Conservation (phyloP, 495 filamentous ascomycete genomes). For the Physcia stellaris region DNA sequence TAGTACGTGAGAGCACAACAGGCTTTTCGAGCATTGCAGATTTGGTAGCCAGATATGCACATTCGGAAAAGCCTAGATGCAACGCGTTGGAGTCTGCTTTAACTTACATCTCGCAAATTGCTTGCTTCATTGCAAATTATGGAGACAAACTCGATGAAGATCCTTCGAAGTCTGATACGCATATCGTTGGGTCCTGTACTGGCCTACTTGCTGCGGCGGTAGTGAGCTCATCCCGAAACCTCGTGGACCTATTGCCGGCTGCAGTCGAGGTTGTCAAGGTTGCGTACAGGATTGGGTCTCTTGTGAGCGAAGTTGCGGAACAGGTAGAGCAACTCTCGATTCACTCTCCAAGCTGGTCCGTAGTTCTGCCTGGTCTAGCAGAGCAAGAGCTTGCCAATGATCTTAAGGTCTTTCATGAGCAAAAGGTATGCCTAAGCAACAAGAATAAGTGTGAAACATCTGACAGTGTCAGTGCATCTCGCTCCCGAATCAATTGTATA, state of each 20-base stretch:
- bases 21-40: slow-evolving; percentile 56
- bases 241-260: slow-evolving; percentile 39
- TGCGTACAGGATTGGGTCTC: slow-evolving; percentile 33
- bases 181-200: slow-evolving; percentile 36
- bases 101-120: slow-evolving; percentile 55
- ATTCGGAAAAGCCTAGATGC: slow-evolving; percentile 39
- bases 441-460: background rate
- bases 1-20: slow-evolving; percentile 32
- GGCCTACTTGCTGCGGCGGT: slow-evolving; percentile 50
- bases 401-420: slow-evolving; percentile 1
- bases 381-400: background rate
- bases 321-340: slow-evolving; percentile 1
- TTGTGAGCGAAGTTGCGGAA: background rate
- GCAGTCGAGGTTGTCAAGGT: slow-evolving; percentile 44
- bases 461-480: slow-evolving; percentile 1
- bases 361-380: background rate
- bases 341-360: slow-evolving; percentile 1
- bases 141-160: slow-evolving; percentile 1
- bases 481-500: slow-evolving; percentile 22
- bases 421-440: slow-evolving; percentile 1
- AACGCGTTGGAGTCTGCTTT: slow-evolving; percentile 48
- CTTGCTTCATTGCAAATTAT: slow-evolving; percentile 45
- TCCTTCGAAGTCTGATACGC: slow-evolving; percentile 3
- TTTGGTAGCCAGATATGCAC: slow-evolving; percentile 54
- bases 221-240: slow-evolving; percentile 40